Conservation (phyloP, 805 yeast genomes). For the Wickerhamomyces kurtzmanii region DNA sequence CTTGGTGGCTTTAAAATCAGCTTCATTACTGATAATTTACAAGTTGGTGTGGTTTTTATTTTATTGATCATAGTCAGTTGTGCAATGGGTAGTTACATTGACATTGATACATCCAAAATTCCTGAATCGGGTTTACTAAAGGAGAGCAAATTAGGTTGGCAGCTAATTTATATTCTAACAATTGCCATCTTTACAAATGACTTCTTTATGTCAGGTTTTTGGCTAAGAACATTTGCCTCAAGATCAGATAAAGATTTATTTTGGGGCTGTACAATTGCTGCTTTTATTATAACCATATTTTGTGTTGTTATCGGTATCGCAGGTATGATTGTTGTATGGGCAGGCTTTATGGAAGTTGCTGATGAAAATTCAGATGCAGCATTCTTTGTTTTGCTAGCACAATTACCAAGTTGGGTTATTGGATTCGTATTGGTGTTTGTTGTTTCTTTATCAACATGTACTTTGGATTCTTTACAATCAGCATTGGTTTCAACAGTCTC, state of each 20-base stretch:
- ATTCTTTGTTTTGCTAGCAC: slow-evolving; percentile 58
- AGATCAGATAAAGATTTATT: slow-evolving; percentile 63
- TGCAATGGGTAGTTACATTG: slow-evolving; percentile 68
- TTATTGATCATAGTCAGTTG: slow-evolving; percentile 61
- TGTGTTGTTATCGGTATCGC: slow-evolving; percentile 71
- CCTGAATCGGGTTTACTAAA: slow-evolving; percentile 58
- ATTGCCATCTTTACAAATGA: slow-evolving; percentile 88
- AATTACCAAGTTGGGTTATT: slow-evolving; percentile 79
- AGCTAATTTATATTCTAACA: slow-evolving; percentile 70
- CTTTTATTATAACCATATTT: slow-evolving; percentile 51
- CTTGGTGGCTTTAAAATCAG: slow-evolving; percentile 87
- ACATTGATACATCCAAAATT: slow-evolving; percentile 47
- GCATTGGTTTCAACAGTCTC: slow-evolving; percentile 85
- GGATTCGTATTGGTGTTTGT: slow-evolving; percentile 75
- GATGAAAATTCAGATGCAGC: slow-evolving; percentile 51
- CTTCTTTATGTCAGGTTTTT: slow-evolving; percentile 83
- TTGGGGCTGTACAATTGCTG: slow-evolving; percentile 70
- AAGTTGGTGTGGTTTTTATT: slow-evolving; percentile 63
- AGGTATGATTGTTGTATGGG: slow-evolving; percentile 89
- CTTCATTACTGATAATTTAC: slow-evolving; percentile 79
- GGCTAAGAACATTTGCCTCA: slow-evolving; percentile 92
- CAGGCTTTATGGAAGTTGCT: slow-evolving; percentile 45
- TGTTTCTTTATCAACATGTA: slow-evolving; percentile 71
- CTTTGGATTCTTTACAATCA: slow-evolving; percentile 82
- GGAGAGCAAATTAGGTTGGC: slow-evolving; percentile 77